A percentile compares a stretch with the other conserved stretches of the same genome.
Evolutionary conservation across 257 asterid genomes (phyloP).

Genomic region (Penstemon newberryi): DNA sequence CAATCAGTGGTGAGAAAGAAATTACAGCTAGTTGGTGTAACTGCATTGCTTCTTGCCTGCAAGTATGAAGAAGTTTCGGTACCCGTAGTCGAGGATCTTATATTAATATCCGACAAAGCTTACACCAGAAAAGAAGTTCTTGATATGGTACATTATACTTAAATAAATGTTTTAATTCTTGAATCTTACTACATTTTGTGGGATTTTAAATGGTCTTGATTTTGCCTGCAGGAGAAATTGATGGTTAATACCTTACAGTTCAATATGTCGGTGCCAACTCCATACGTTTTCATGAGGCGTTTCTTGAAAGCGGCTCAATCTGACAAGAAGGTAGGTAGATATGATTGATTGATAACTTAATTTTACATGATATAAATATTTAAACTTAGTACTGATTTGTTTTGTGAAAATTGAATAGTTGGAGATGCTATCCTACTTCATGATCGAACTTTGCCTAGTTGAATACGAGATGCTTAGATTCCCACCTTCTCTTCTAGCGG

Average conservation of each 20-base stretch:
- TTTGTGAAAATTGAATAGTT: constrained; percentile 38
- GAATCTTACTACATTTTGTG: neutral
- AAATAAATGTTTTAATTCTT: neutral
- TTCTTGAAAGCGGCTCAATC: constrained; percentile 84
- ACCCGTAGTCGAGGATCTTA: constrained; percentile 87
- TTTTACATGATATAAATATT: neutral
- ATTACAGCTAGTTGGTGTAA: constrained; percentile 84
- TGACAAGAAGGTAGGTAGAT: constrained; percentile 52
- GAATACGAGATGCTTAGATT: constrained; percentile 77
- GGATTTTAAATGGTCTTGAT: neutral
- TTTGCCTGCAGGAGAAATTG: constrained; percentile 63
- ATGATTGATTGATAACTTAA: neutral
- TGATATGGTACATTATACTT: constrained; percentile 53
- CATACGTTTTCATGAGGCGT: constrained; percentile 81
- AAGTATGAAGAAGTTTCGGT: constrained; percentile 94
- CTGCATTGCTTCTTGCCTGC: constrained; percentile 92
- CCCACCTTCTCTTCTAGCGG: constrained; percentile 82
- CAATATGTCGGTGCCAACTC: constrained; percentile 79
- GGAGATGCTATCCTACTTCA: constrained; percentile 74
- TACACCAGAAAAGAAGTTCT: constrained; percentile 75
- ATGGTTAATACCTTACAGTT: constrained; percentile 72
- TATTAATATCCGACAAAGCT: constrained; percentile 80
- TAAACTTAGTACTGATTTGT: constrained; percentile 1
- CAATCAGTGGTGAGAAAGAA: constrained; percentile 70
- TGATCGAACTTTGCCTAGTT: constrained; percentile 78